These are phyloP conservation scores for Podaxis pistillaris DNA, from an alignment of 768 basidiomycete genomes.

Conservation along the genomic window DNA sequence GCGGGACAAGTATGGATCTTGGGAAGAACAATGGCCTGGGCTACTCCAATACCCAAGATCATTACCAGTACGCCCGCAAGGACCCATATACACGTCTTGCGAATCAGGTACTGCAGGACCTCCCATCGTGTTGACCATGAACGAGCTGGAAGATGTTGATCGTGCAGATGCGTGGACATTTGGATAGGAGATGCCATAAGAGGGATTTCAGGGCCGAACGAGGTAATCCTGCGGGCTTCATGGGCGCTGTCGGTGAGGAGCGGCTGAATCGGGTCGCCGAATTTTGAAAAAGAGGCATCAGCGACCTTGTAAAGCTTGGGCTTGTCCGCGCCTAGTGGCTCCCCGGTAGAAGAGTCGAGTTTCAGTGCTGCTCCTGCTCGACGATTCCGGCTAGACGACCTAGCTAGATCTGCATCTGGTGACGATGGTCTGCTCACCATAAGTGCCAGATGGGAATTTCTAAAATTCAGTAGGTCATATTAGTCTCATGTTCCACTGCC, in stretches of 20 bases:
- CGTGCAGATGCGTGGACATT: neutral
- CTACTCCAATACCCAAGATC: slow-evolving; percentile 16
- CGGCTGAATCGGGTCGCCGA: neutral
- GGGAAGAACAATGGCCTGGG: slow-evolving; percentile 11
- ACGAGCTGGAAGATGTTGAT: neutral
- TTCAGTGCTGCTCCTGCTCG: neutral
- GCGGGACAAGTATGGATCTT: slow-evolving; percentile 15
- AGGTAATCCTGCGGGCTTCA: neutral
- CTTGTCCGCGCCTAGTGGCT: neutral
- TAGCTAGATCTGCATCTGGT: too few relatives aligned
- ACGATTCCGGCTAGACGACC: neutral
- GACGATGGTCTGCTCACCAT: neutral
- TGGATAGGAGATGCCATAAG: neutral
- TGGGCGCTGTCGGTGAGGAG: neutral
- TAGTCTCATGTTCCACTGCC: neutral
- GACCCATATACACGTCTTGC: slow-evolving; percentile 9
- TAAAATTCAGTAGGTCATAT: neutral
- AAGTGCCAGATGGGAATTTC: neutral
- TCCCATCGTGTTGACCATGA: neutral
- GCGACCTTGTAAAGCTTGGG: neutral
- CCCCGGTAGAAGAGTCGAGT: neutral
- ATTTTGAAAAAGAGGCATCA: neutral
- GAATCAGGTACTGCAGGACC: neutral
- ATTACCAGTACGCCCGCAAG: slow-evolving; percentile 12
- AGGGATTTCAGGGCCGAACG: neutral